Base-by-base conservation (phyloP, 192 early-diverging fungal species). In the Linnemannia zychae region DNA sequence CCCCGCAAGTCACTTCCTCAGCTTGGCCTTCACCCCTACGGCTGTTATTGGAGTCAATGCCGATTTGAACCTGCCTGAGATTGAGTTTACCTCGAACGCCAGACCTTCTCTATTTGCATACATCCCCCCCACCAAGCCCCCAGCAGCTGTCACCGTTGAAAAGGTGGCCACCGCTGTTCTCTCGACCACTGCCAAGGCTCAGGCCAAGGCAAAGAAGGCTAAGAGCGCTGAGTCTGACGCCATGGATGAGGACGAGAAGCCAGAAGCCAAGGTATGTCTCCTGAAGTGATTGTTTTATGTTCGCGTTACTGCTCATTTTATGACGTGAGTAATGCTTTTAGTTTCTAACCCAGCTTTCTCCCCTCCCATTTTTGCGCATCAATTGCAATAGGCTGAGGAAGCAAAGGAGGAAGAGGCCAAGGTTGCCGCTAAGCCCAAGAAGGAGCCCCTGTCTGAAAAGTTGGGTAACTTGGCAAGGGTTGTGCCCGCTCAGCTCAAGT, bases 131-230 rank as follows among this genome's bases (percentile, higher is more conserved):
- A 94, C 94, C 74, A 97, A 97, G 88, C 93, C 95, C 24, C 95
- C 95, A 67, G 93, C 94, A 24, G 89, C 90, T n/a, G 92, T 92
- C 63, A 93, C 92, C 18, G 92, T 97, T 22, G 96, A 97, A 86
- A 97, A 97, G 90, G 94, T 99, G 1, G 96, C 96, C 1, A 98
- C 97, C 20, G 98, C 98, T 1, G 96, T 99, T 24, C 90, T 99
- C 65, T 98, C 97, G 36, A 99, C 98, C 7, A 99, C 99, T 17
- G 96, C 96, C 49, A 99, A 96, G 90, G 94, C 96, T 7, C 94
- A 95, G 82, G 96, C 97, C 16, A 88, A 95, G 38, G 95, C 95
- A 13, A 96, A 95, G 88, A 96, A 96, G 87, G 87, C 86, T 2
- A 95, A 96, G 84, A 94, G 37, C 7, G 77, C 74, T 11, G 83